Evolutionary conservation across 1,284 basidiomycete genomes (phyloP).

Genomic region (Phellinidium pouzarii): DNA sequence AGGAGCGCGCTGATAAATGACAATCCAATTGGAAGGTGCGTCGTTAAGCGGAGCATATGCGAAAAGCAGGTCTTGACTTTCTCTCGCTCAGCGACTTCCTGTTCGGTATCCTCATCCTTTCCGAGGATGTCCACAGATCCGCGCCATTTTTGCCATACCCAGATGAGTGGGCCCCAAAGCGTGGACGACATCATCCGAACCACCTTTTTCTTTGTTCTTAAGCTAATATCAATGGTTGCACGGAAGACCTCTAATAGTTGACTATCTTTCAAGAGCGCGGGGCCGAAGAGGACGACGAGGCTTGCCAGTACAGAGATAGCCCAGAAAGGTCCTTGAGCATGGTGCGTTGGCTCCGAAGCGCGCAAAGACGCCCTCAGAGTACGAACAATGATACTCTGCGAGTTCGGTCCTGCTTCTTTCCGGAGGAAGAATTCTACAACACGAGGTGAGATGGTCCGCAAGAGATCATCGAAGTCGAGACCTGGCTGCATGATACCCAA

Average conservation of each 20-base stretch:
- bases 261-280: slow-evolving; percentile 40
- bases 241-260: slow-evolving; percentile 42
- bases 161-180: slow-evolving; percentile 49
- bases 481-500: slow-evolving; percentile 32
- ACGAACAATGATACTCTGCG: slow-evolving; percentile 43
- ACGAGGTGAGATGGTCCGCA: slow-evolving; percentile 9
- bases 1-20: slow-evolving; percentile 12
- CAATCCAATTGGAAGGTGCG: slow-evolving; percentile 19
- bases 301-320: slow-evolving; percentile 55
- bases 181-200: slow-evolving; percentile 53
- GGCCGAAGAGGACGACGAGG: slow-evolving; percentile 55
- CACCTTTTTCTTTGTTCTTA: slow-evolving; percentile 53
- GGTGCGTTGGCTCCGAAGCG: slow-evolving; percentile 44
- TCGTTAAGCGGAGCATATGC: slow-evolving; percentile 14
- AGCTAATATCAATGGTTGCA: slow-evolving; percentile 43
- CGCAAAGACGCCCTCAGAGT: slow-evolving; percentile 56
- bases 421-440: slow-evolving; percentile 13
- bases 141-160: slow-evolving; percentile 56
- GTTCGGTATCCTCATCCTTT: slow-evolving; percentile 28
- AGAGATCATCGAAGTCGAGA: slow-evolving; percentile 3
- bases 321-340: slow-evolving; percentile 71
- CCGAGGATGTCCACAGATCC: slow-evolving; percentile 5
- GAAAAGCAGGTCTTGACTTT: slow-evolving; percentile 20
- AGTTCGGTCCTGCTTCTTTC: slow-evolving; percentile 23
- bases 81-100: slow-evolving; percentile 19